A percentile compares a stretch with the other conserved stretches of the same genome.
Evolutionary conservation across 129 eudicot species (phyloP).

Genomic region (Smallanthus sonchifolius): DNA sequence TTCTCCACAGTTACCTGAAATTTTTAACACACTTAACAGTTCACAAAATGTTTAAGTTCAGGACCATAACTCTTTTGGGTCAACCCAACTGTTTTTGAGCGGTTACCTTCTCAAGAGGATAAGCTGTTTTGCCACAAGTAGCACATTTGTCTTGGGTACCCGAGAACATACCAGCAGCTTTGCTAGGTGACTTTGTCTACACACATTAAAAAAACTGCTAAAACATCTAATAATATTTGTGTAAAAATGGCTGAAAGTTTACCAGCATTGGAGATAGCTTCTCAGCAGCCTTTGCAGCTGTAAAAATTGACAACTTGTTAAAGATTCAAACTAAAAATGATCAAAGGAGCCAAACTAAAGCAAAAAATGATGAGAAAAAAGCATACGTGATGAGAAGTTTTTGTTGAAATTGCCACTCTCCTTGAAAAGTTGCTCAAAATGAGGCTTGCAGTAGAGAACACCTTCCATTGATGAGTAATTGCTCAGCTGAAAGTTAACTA

Average conservation of each 20-base stretch:
- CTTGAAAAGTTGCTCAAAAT: conserved; percentile 96
- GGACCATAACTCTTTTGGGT: no score
- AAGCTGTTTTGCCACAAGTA: conserved; percentile 93
- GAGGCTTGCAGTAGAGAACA: conserved; percentile 96
- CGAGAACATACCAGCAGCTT: conserved; percentile 98
- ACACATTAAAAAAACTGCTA: conserved; percentile 11
- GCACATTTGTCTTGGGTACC: conserved; percentile 98
- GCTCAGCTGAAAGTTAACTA: conserved; percentile 59
- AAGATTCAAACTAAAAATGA: neutral
- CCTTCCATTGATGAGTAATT: conserved; percentile 98
- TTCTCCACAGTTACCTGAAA: conserved; percentile 89
- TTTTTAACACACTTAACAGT: no score
- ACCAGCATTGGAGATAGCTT: conserved; percentile 85
- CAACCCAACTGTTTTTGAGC: neutral
- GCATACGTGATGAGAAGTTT: conserved; percentile 88
- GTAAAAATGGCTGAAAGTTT: conserved; percentile 15
- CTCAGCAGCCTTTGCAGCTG: conserved; percentile 87
- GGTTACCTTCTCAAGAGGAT: conserved; percentile 92
- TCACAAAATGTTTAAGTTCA: no score
- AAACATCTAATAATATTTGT: conserved; percentile 5
- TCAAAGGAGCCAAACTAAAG: neutral
- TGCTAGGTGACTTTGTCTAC: conserved; percentile 97
- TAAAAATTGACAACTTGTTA: conserved; percentile 14
- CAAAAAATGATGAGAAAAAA: conserved; percentile 1
- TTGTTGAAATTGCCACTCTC: conserved; percentile 92